These are phyloP conservation scores for Polyplosphaeria fusca DNA, from an alignment of 495 filamentous ascomycete species.

Conservation along the genomic window DNA sequence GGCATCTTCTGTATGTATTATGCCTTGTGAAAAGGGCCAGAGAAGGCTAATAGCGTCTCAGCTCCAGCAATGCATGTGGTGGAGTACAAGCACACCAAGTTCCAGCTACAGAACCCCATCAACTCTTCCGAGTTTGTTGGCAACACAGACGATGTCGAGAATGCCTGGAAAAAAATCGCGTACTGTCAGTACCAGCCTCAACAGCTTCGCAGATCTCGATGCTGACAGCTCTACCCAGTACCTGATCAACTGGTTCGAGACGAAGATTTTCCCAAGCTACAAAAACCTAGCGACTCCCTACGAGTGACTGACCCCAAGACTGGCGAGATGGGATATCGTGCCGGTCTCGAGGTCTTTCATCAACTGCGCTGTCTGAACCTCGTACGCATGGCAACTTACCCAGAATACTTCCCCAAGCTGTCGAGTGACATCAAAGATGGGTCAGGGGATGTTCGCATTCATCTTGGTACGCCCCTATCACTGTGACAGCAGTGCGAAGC, in stretches of 20 bases:
- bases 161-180: constrained; percentile 26
- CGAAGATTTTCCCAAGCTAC: constrained; percentile 48
- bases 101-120: constrained; percentile 14
- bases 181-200: constrained; percentile 1
- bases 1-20: constrained; percentile 14
- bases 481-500: not conserved
- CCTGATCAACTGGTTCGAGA: constrained; percentile 51
- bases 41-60: too few species aligned
- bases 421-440: constrained; percentile 36
- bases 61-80: constrained; percentile 24
- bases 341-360: constrained; percentile 56
- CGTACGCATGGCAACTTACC: constrained; percentile 49
- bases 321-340: constrained; percentile 50
- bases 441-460: constrained; percentile 34
- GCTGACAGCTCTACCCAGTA: constrained; percentile 3
- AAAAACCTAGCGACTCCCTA: constrained; percentile 46
- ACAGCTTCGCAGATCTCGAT: not conserved
- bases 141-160: constrained; percentile 15
- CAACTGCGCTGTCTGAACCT: constrained; percentile 56
- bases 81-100: constrained; percentile 15
- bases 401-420: constrained; percentile 47
- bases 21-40: too few species aligned
- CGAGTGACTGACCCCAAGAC: constrained; percentile 50
- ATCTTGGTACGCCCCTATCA: constrained; percentile 34
- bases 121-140: constrained; percentile 25